Base-by-base conservation (phyloP, 805 yeast species). In the Phaffomyces thermotolerans region DNA sequence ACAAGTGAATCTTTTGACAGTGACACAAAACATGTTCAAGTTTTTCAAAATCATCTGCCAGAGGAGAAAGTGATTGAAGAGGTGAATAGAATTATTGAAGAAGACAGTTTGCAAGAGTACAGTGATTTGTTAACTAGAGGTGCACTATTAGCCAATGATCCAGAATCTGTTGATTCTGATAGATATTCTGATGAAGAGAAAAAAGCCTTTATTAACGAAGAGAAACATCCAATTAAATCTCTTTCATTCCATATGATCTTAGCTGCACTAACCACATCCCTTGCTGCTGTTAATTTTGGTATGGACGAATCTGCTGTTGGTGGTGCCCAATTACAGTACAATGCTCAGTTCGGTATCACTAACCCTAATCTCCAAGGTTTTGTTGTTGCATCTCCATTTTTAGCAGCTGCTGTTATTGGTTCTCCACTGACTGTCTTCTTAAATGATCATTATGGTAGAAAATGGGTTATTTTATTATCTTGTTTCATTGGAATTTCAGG, bases 291-390 rank as follows among this genome's bases (percentile, higher is more conserved):
- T 6, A 84, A 80, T 40, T 77, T 73, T 57, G 88, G 88, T 42
- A 79, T 79, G 84, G 88, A 81, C 58, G 84, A 81, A 58, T 73
- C 85, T 7, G 86, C 79, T 9, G 66, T 78, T 46, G 79, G 81
- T 49, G 88, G 87, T 32, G 87, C 87, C 20, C 76, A 73, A 39
- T 58, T 79, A 22, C 75, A 72, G 49, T 78, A 69, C 52, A 76
- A 78, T 9, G 48, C 52, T 17, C 67, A 66, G 30, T 70, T 79
- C 49, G 72, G 72, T 2, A 65, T 75, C 34, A 48, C 59, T 2
- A 69, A 53, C 57, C 63, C 53, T 41, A 72, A 46, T 64, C 52
- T 74, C n/a, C 67, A 75, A 48, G 88, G 88, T 7, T 66, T 80
- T 34, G 70, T 81, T 25, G 76, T 78, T 48, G 76, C 83, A 17